Percentiles rank a stretch among this genome's conserved stretches.
These are phyloP conservation scores for Cydonia oblonga DNA, from an alignment of 331 rosid species.

Conservation along the genomic window DNA sequence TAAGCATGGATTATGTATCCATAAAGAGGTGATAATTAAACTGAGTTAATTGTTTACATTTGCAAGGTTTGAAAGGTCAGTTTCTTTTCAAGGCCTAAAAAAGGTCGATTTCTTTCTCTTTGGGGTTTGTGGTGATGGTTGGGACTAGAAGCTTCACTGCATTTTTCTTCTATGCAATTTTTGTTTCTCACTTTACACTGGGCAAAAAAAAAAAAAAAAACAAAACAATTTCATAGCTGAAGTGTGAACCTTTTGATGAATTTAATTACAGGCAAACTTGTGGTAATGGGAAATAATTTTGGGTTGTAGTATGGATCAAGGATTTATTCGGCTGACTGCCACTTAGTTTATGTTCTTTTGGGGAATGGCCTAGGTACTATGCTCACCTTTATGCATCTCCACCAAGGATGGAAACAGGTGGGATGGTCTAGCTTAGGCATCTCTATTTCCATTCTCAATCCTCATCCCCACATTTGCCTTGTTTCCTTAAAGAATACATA, in stretches of 20 bases:
- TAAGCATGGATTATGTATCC: background rate
- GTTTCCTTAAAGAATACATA: background rate
- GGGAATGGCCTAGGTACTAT: background rate
- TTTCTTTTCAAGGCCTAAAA: background rate
- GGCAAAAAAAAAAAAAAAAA: too few species aligned
- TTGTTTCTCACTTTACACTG: background rate
- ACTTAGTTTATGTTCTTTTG: background rate
- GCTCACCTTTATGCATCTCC: background rate
- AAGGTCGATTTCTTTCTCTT: background rate
- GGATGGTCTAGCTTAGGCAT: background rate
- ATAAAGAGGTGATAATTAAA: background rate
- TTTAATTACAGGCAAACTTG: too few species aligned
- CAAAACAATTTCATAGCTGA: too few species aligned
- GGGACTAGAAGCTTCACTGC: background rate
- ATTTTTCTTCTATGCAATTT: background rate
- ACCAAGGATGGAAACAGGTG: background rate
- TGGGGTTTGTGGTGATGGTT: background rate
- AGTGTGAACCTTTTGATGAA: too few species aligned
- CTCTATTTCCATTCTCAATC: background rate
- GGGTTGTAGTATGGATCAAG: background rate
- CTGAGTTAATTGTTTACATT: background rate
- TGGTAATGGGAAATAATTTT: background rate
- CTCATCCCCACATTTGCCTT: background rate
- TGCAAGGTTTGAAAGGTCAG: background rate
- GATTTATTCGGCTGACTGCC: background rate